Percentiles rank a stretch among this genome's conserved stretches.
Conservation (phyloP, 345 rosid species). For the Garcia nutans region DNA sequence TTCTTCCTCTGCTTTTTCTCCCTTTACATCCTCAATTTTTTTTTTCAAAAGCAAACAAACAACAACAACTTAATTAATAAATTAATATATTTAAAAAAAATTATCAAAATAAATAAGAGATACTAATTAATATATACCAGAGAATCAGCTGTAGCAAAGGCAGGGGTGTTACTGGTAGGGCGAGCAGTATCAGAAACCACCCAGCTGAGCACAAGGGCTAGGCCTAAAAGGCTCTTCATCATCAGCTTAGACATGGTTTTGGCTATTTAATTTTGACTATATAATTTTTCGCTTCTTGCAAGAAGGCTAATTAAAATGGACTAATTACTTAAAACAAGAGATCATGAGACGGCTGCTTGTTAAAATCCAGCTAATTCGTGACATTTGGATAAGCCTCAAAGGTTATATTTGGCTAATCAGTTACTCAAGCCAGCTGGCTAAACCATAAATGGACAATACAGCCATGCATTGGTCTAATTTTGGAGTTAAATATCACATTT, state of each 20-base stretch:
- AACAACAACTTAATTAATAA: too few species aligned
- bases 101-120: neutral
- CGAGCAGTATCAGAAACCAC: conserved; percentile 22
- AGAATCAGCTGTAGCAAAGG: neutral
- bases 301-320: too few species aligned
- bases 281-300: neutral
- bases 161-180: neutral
- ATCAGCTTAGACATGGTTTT: conserved; percentile 27
- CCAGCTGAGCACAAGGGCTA: conserved; percentile 26
- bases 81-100: too few species aligned
- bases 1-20: conserved; percentile 2
- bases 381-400: too few species aligned
- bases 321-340: neutral
- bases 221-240: conserved; percentile 17
- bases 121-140: neutral
- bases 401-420: neutral
- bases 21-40: conserved; percentile 14
- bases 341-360: too few species aligned
- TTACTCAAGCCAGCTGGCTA: neutral
- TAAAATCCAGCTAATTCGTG: neutral
- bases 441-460: neutral
- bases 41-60: too few species aligned
- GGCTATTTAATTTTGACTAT: too few species aligned
- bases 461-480: neutral
- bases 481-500: neutral